A percentile compares a stretch with the other conserved stretches of the same genome.
phyloP scores from a whole-genome alignment of 2,329 filamentous ascomycete genomes.

The Diaporthe longicolla region DNA sequence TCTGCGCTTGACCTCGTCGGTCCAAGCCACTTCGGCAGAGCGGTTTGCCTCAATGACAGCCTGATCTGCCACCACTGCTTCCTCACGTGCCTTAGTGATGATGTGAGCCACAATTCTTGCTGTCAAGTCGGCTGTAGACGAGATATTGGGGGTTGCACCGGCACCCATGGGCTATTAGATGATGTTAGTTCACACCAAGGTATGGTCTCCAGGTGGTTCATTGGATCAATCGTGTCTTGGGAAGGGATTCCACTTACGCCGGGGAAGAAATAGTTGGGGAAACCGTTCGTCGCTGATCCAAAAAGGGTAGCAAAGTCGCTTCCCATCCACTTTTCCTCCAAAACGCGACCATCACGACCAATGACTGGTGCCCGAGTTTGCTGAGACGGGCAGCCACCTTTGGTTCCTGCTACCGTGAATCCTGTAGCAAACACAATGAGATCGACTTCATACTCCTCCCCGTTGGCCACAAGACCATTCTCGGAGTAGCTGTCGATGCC shows the following conservation, averaged over 20 bases:
- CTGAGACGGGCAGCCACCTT: constrained; percentile 16
- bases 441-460: background rate
- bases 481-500: background rate
- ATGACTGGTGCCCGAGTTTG: constrained; percentile 6
- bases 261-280: background rate
- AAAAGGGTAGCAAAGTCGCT: background rate
- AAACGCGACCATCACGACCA: background rate
- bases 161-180: background rate
- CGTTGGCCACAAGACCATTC: background rate
- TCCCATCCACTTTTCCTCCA: constrained; percentile 9
- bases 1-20: constrained; percentile 5
- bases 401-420: background rate
- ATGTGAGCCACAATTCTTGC: background rate
- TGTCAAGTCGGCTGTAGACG: background rate
- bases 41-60: background rate
- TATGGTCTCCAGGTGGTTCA: background rate
- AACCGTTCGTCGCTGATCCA: background rate
- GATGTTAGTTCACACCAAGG: background rate
- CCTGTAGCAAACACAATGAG: constrained; percentile 13
- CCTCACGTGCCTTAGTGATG: background rate
- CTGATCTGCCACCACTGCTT: background rate
- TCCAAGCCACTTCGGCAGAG: background rate
- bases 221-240: background rate
- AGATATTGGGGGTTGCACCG: constrained; percentile 8
- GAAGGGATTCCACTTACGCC: background rate